phyloP scores from a whole-genome alignment of 768 basidiomycete species.

The Termitomyces bulborhizus region DNA sequence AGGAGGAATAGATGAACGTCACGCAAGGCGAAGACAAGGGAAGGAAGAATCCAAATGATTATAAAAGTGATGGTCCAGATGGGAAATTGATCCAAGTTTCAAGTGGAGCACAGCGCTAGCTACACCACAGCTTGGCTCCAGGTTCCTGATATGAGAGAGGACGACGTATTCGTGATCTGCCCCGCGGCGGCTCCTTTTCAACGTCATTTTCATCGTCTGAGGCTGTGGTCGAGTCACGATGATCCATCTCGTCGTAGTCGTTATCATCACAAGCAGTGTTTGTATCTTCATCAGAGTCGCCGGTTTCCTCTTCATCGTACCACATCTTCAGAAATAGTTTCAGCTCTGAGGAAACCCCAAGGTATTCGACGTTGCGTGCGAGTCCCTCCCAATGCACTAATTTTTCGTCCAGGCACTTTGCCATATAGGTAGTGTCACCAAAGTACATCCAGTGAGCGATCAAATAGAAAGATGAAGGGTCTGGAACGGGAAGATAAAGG shows the following conservation, averaged over 20 bases:
- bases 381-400: slow-evolving; percentile 79
- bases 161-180: slow-evolving; percentile 33
- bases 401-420: slow-evolving; percentile 58
- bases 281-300: slow-evolving; percentile 11
- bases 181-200: slow-evolving; percentile 33
- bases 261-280: not conserved
- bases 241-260: slow-evolving; percentile 13
- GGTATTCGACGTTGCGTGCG: slow-evolving; percentile 85
- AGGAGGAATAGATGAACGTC: not conserved
- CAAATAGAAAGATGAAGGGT: slow-evolving; percentile 63
- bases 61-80: slow-evolving; percentile 9
- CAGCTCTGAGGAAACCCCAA: slow-evolving; percentile 69
- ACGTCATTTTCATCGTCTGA: slow-evolving; percentile 18
- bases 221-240: slow-evolving; percentile 9
- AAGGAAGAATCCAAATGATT: slow-evolving; percentile 13
- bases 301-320: slow-evolving; percentile 33
- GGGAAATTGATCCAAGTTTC: not conserved
- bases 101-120: slow-evolving; percentile 3
- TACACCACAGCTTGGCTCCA: slow-evolving; percentile 17
- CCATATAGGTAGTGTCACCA: slow-evolving; percentile 59
- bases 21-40: not conserved
- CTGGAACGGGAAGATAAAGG: slow-evolving; percentile 70
- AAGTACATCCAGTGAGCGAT: slow-evolving; percentile 83
- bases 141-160: slow-evolving; percentile 29
- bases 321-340: slow-evolving; percentile 73